Evolutionary conservation across 2,329 filamentous ascomycete genomes (phyloP).

Genomic region (Fusarium armeniacum): DNA sequence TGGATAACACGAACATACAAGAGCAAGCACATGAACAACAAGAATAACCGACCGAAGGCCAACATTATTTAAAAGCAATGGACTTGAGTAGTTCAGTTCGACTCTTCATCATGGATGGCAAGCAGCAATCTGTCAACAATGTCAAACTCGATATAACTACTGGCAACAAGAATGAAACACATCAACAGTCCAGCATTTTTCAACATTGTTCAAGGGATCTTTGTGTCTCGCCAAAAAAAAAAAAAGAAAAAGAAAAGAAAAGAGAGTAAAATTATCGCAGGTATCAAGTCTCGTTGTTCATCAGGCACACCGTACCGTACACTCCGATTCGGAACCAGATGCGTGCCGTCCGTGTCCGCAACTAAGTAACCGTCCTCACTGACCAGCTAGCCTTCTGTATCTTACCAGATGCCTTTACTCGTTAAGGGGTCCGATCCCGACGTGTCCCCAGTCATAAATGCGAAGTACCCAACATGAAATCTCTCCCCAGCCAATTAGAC

Average conservation of each 20-base stretch:
- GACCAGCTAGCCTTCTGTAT: constrained; percentile 21
- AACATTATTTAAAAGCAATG: neutral
- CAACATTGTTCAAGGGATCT: neutral
- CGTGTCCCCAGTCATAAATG: constrained; percentile 37
- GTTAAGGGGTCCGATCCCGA: constrained; percentile 30
- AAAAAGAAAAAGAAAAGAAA: neutral
- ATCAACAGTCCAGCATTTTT: neutral
- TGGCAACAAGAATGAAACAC: neutral
- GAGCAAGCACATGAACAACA: neutral
- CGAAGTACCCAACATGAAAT: constrained; percentile 33
- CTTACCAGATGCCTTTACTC: constrained; percentile 32
- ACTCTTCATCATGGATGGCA: neutral
- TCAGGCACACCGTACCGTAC: constrained; percentile 40
- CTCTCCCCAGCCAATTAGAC: constrained; percentile 23
- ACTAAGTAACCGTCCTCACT: constrained; percentile 25
- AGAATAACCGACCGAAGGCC: neutral
- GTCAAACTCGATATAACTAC: neutral
- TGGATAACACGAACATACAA: neutral
- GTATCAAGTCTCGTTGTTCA: constrained; percentile 48
- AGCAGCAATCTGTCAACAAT: neutral
- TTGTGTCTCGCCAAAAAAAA: neutral
- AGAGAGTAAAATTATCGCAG: constrained; percentile 48
- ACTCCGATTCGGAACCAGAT: constrained; percentile 29
- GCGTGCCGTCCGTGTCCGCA: constrained; percentile 34
- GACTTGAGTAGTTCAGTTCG: neutral